A percentile compares a stretch with the other conserved stretches of the same genome.
phyloP scores from a whole-genome alignment of 257 asterid genomes.

The Solanum boliviense region DNA sequence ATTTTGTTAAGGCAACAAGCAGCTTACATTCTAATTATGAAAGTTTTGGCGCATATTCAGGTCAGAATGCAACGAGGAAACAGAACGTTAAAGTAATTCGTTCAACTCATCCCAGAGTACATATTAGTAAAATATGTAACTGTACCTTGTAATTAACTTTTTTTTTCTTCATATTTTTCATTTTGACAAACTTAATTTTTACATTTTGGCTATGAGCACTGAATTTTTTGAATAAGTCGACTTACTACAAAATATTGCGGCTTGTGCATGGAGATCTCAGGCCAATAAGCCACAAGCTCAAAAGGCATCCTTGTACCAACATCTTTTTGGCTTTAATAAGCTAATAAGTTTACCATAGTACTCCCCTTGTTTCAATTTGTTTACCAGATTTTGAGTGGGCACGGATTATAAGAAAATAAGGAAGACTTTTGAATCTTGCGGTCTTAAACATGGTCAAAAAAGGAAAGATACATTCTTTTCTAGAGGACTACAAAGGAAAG shows the following conservation, averaged over 20 bases:
- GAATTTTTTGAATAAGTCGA: neutral
- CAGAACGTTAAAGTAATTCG: neutral
- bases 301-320: neutral
- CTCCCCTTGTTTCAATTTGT: neutral
- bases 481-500: neutral
- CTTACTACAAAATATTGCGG: neutral
- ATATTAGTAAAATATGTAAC: neutral
- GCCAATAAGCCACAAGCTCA: neutral
- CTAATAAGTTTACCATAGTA: neutral
- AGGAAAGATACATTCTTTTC: neutral
- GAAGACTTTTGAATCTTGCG: neutral
- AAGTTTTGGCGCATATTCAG: conserved; percentile 1
- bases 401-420: neutral
- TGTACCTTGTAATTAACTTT: neutral
- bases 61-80: conserved; percentile 1
- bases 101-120: neutral
- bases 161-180: neutral
- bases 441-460: neutral
- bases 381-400: neutral
- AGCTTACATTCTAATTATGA: neutral
- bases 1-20: neutral
- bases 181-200: neutral
- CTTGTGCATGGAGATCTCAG: neutral
- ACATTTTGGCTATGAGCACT: neutral
- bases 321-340: neutral